Evolutionary conservation across 176 grass and related monocot species (phyloP), one percentile per base, ranked within the genome.

Genomic region (Luzula sylvatica): DNA sequence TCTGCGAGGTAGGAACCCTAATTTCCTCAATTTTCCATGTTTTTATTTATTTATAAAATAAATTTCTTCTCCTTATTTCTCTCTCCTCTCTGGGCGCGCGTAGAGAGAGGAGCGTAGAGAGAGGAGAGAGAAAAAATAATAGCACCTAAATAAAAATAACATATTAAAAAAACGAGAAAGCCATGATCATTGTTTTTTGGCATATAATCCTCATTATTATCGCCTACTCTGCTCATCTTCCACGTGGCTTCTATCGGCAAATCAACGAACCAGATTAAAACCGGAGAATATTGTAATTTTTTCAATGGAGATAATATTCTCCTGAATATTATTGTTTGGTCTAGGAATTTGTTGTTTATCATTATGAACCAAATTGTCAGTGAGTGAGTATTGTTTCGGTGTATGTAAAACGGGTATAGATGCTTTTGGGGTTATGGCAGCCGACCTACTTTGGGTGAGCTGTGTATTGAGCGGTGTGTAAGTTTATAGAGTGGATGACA

Each of bases 41-140:
- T 15, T 41, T 25, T n/a, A 43, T 9, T n/a, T 43, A 61, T 26
- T 61, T 39, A 9, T 43, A 5, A 61, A 61, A 25, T 61, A 3
- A 26, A 45, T 8, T 27, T 21, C 11, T 46, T 46, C 19, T 26
- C 25, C 35, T 39, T 9, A 52, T 58, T 8, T 70, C 15, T 17
- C 52, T 46, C 42, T 68, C 63, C 46, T 41, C 42, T 19, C 66
- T 42, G 57, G 42, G 42, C 53, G 75, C 59, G 46, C 42, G n/a
- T n/a, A n/a, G n/a, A n/a, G n/a, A n/a, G n/a, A n/a, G n/a, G n/a
- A n/a, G n/a, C n/a, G n/a, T n/a, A n/a, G n/a, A 30, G 62, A 46
- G 60, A 51, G 13, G 12, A 18, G 35, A 58, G 51, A 69, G 72
- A 65, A 46, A n/a, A n/a, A n/a, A 52, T 52, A 44, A 14, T 12